Evolutionary conservation across 208 protist genomes (phyloP), one percentile per base, ranked within the genome.

Genomic region (Sergeia podlipaevii): DNA sequence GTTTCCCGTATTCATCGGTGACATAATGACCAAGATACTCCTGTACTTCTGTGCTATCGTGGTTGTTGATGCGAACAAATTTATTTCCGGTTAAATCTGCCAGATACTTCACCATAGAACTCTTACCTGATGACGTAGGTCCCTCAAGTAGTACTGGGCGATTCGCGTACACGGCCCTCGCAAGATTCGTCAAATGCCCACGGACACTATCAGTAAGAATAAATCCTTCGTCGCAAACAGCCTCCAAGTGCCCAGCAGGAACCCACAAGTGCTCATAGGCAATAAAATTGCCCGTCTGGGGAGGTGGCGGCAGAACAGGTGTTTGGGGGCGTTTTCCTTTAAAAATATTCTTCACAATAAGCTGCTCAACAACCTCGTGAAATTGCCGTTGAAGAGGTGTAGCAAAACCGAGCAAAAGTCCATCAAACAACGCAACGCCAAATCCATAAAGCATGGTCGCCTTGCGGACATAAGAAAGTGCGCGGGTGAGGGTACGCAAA

Each of bases 1-100:
- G 86, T 60, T 96, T 92, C 10, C 98, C 98, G 23, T 91, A 59
- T 33, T 93, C 86, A 71, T 98, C 94, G 2, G 97, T 91, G 30
- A 98, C 85, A 70, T 99, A 99, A 48, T 88, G 79, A 24, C 99
- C 99, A 24, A 99, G 63, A 82, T 99, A 99, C 71, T 99, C 99
- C 70, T 99, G 96, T 20, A 99, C 73, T 73, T 99, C 99, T 2
- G 99, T 99, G 70, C 99, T 98, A 72, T 99, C 98, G 75, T 99
- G 99, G 86, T 99, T 99, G 80, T 99, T 99, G 72, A 99, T 99
- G 46, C 99, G 93, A 2, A 99, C 92, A 72, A 99, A 98, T 13
- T 76, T 81, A 77, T 99, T 98, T 13, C 98, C 98, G 3, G 98
- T 99, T 11, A 89, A 54, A 42, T 90, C 74, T 1, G 99, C 98